Evolutionary conservation across 129 eudicot genomes (phyloP).

Genomic region (Chrysanthemum makinoi): DNA sequence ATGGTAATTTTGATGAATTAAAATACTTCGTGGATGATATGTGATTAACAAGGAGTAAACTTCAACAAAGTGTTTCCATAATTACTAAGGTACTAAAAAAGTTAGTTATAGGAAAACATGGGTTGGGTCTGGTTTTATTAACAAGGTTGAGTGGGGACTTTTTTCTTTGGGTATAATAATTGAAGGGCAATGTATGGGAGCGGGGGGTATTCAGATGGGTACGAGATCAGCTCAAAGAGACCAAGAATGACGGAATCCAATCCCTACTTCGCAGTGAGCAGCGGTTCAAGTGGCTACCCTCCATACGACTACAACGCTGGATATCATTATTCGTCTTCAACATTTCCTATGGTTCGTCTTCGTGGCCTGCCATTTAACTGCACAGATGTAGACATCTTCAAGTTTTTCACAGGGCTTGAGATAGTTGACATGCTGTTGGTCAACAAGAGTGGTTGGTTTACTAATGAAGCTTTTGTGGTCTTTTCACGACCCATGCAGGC

Average conservation of each 20-base stretch:
- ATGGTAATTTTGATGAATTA: conserved; percentile 6
- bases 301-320: conserved; percentile 59
- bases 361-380: conserved; percentile 92
- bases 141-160: conserved; percentile 97
- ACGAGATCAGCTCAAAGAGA: conserved; percentile 99
- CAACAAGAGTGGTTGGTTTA: conserved; percentile 64
- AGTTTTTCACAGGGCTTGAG: conserved; percentile 85
- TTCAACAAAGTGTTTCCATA: conserved; percentile 1
- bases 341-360: conserved; percentile 90
- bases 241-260: conserved; percentile 99
- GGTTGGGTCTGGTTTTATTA: conserved; percentile 95
- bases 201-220: conserved; percentile 99
- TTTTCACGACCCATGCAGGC: conserved; percentile 80
- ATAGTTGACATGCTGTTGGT: conserved; percentile 83
- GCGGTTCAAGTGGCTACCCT: conserved; percentile 58
- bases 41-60: conserved; percentile 1
- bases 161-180: conserved; percentile 75
- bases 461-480: conserved; percentile 89
- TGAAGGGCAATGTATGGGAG: conserved; percentile 99
- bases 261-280: conserved; percentile 99
- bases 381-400: conserved; percentile 72
- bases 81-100: conserved; percentile 24
- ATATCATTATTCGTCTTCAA: conserved; percentile 36
- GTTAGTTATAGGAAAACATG: conserved; percentile 49
- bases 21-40: conserved; percentile 3